Percentiles rank a stretch among this genome's conserved stretches.
phyloP scores from a whole-genome alignment of 2,329 filamentous ascomycete species.

The Aspergillus jensenii region DNA sequence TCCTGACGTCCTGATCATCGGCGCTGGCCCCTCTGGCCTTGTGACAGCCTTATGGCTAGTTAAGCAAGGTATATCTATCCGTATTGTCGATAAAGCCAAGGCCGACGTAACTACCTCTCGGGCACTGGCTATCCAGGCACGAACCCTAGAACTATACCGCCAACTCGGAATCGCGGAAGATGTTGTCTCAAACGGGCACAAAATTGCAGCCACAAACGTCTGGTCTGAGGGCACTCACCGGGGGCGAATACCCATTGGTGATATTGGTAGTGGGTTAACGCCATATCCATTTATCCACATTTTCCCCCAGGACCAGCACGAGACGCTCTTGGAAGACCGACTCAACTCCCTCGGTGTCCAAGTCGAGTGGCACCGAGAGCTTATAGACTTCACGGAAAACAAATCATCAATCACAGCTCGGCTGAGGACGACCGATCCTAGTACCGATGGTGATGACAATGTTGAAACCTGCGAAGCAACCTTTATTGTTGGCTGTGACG shows the following conservation, averaged over 20 bases:
- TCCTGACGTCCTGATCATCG: conserved; percentile 44
- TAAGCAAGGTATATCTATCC: conserved; percentile 46
- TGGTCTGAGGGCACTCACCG: conserved; percentile 29
- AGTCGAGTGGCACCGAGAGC: conserved; percentile 28
- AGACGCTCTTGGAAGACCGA: conserved; percentile 27
- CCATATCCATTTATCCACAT: conserved; percentile 31
- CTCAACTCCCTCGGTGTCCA: conserved; percentile 26
- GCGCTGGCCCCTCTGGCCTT: conserved; percentile 48
- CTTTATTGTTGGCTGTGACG: conserved; percentile 56
- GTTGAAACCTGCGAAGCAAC: conserved; percentile 31
- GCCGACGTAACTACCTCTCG: conserved; percentile 38
- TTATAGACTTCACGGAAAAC: conserved; percentile 26
- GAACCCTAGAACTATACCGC: conserved; percentile 52
- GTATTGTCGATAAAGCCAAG: conserved; percentile 49
- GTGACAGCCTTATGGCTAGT: conserved; percentile 49
- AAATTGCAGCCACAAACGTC: conserved; percentile 39
- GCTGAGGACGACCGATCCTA: neutral
- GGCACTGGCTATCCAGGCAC: conserved; percentile 49
- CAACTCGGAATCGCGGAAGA: conserved; percentile 44
- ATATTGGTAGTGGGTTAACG: conserved; percentile 27
- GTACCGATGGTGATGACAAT: conserved; percentile 9
- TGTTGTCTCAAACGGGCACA: conserved; percentile 38
- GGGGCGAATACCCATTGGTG: conserved; percentile 22
- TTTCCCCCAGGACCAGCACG: conserved; percentile 30
- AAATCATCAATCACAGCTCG: conserved; percentile 23